Evolutionary conservation across 2,329 filamentous ascomycete species (phyloP).

Genomic region (Aspergillus uvarum): DNA sequence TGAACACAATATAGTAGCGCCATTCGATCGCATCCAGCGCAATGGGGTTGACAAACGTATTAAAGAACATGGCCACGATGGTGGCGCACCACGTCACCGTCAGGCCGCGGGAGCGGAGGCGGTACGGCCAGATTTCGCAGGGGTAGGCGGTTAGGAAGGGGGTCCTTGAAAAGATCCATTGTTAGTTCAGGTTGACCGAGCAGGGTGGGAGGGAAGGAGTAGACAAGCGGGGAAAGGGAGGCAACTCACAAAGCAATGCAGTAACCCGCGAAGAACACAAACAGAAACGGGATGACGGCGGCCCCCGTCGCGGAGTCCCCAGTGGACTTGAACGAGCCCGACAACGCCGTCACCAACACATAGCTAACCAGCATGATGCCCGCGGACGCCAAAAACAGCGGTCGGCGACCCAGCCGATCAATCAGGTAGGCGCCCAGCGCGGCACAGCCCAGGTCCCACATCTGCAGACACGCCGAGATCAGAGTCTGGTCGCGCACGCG

Average conservation of each 20-base stretch:
- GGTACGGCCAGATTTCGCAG: constrained; percentile 27
- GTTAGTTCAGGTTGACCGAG: too few species aligned
- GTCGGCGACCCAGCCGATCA: constrained; percentile 22
- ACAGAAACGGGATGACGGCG: constrained; percentile 31
- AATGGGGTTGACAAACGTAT: constrained; percentile 25
- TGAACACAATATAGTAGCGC: constrained; percentile 26
- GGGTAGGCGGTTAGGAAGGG: constrained; percentile 24
- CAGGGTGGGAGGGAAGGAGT: neutral
- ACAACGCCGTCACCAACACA: constrained; percentile 25
- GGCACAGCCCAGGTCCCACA: constrained; percentile 28
- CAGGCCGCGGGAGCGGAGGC: constrained; percentile 26
- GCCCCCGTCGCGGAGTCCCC: constrained; percentile 17
- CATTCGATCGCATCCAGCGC: constrained; percentile 23
- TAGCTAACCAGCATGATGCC: constrained; percentile 23
- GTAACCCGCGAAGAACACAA: constrained; percentile 30
- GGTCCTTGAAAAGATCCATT: too few species aligned
- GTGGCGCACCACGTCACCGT: constrained; percentile 21
- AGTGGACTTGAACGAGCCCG: constrained; percentile 21
- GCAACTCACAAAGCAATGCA: constrained; percentile 24
- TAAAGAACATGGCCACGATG: constrained; percentile 20
- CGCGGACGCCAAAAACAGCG: constrained; percentile 20
- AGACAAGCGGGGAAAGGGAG: too few species aligned
- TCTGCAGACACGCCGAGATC: constrained; percentile 19
- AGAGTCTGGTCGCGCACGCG: constrained; percentile 14
- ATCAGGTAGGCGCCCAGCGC: constrained; percentile 17